Evolutionary conservation across 116 monocot genomes (phyloP), one percentile per base, ranked within the genome.

Genomic region (Iris pallida): DNA sequence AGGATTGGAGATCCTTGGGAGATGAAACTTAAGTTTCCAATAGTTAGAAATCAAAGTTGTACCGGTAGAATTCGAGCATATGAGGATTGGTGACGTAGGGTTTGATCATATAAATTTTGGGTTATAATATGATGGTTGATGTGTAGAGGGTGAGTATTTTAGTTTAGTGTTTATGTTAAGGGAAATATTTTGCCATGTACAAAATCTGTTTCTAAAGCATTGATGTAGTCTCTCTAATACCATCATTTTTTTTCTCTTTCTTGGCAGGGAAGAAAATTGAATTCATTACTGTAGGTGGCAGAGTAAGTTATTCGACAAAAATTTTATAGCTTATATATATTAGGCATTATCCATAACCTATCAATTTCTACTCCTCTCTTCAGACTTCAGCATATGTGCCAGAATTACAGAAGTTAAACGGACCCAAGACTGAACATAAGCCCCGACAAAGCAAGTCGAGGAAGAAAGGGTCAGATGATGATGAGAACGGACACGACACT

Each of bases 371-470:
- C 61, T 15, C 54, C 16, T 63, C 10, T 49, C 16, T 57, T 65
- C 79, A 92, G 97, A 97, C 97, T 42, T 72, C 97, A 53, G 97
- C 92, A 14, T 87, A 57, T 66, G 96, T 92, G 44, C 92, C 95
- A 54, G 95, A 91, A 60, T 63, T 96, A 66, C 95, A 96, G 74
- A 89, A 88, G 67, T 57, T 92, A 54, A 66, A 16, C 46, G 80
- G 79, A 66, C 68, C 45, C 16, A 59, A 78, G 69, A 61, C 80
- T 14, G 63, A 65, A 59, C 72, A 71, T 42, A 68, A 44, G n/a
- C 20, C 17, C 30, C 20, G 68, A n/a, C 42, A 74, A 41, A 61
- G 57, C 30, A 77, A 55, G 72, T 16, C 3, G 30, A 3, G 20
- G 0, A 16, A 15, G 20, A 30, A 30, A 30, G 30, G 30, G 30